Conservation (phyloP, 345 rosid genomes). For the Populus euphratica region DNA sequence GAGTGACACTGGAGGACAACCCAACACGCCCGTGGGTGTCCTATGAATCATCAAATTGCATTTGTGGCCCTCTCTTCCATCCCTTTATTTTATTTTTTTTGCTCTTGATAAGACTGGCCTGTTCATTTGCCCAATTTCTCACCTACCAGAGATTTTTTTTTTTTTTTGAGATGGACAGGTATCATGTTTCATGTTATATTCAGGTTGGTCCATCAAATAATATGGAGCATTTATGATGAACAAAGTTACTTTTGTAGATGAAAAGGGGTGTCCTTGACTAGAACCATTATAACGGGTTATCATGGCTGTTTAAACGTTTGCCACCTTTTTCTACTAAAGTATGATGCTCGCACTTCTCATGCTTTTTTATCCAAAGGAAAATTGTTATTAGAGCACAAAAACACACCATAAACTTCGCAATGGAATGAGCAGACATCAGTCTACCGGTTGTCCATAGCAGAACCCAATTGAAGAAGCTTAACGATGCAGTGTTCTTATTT, state of each 20-base stretch:
- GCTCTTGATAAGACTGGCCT: neutral
- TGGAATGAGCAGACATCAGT: neutral
- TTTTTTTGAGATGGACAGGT: neutral
- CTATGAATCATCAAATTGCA: conserved; percentile 27
- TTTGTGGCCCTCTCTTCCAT: conserved; percentile 7
- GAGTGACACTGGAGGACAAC: conserved; percentile 31
- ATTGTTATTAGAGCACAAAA: neutral
- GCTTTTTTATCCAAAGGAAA: neutral
- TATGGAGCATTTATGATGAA: neutral
- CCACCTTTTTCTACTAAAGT: neutral
- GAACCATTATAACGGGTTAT: conserved; percentile 10
- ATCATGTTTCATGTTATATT: neutral
- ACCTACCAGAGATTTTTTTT: neutral
- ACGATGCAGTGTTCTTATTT: neutral
- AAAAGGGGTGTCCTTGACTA: conserved; percentile 8
- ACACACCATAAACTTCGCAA: neutral
- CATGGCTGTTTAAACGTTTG: conserved; percentile 8
- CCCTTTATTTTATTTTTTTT: neutral
- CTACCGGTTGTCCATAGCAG: neutral
- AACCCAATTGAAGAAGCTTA: neutral
- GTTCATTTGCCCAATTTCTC: neutral
- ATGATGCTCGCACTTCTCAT: neutral
- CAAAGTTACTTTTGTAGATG: conserved; percentile 1
- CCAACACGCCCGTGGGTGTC: conserved; percentile 36
- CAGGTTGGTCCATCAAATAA: neutral